These are phyloP conservation scores for Poa annua DNA, from an alignment of 176 grass and related monocot genomes.

Conservation along the genomic window DNA sequence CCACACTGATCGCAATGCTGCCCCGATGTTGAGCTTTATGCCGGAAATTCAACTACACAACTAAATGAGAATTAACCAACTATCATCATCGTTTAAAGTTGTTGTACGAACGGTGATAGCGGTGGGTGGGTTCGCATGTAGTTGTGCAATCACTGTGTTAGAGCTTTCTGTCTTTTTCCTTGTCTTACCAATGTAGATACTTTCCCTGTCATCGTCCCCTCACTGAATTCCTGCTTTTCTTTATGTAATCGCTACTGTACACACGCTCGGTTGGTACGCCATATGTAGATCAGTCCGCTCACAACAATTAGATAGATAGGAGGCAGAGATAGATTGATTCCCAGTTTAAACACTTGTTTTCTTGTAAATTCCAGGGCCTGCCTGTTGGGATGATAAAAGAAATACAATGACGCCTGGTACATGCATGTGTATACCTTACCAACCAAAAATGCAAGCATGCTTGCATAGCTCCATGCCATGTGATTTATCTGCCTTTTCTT, in stretches of 20 bases:
- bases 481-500: conserved; percentile 19
- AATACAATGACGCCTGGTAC: not conserved
- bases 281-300: not conserved
- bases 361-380: conserved; percentile 1
- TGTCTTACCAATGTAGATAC: conserved; percentile 49
- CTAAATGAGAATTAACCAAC: too few species aligned
- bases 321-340: conserved; percentile 16
- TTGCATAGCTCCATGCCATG: conserved; percentile 34
- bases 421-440: conserved; percentile 30
- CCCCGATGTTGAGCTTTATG: conserved; percentile 51
- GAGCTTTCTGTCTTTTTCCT: conserved; percentile 69
- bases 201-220: conserved; percentile 6
- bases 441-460: conserved; percentile 13
- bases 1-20: conserved; percentile 47
- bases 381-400: not conserved
- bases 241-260: conserved; percentile 33
- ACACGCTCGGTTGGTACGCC: conserved; percentile 48
- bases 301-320: conserved; percentile 15
- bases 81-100: too few species aligned
- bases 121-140: too few species aligned
- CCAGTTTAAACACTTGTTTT: not conserved
- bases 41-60: too few species aligned
- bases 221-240: conserved; percentile 41
- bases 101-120: too few species aligned
- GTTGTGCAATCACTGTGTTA: too few species aligned